Evolutionary conservation across 306 rosid species (phyloP).

Genomic region (Cucumis sativus): DNA sequence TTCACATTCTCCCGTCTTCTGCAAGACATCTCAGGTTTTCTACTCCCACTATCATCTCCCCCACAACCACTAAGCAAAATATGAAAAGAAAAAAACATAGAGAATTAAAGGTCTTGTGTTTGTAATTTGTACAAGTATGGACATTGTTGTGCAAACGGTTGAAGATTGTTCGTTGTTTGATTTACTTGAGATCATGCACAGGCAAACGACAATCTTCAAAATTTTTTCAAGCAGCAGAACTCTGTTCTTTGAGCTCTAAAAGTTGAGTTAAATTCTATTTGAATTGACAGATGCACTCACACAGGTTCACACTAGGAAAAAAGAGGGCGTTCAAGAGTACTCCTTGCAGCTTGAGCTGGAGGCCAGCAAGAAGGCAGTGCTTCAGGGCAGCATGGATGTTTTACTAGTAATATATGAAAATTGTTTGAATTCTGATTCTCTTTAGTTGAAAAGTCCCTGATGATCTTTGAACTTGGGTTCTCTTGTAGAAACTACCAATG

Average conservation of each 20-base stretch:
- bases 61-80: neutral
- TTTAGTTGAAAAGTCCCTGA: neutral
- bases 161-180: neutral
- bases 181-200: neutral
- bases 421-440: constrained; percentile 8
- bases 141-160: neutral
- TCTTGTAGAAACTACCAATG: neutral
- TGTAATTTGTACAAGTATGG: neutral
- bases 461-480: neutral
- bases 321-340: constrained; percentile 40
- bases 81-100: too few species aligned
- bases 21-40: constrained; percentile 12
- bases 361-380: constrained; percentile 60
- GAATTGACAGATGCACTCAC: constrained; percentile 53
- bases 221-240: neutral
- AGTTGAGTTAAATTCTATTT: constrained; percentile 14
- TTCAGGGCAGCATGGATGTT: constrained; percentile 67
- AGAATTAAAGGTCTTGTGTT: neutral
- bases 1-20: constrained; percentile 9
- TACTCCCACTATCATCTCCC: neutral
- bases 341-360: constrained; percentile 56
- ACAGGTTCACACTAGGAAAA: constrained; percentile 39
- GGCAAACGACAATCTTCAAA: neutral
- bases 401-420: constrained; percentile 43
- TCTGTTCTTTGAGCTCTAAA: constrained; percentile 4